Evolutionary conservation across 2,329 filamentous ascomycete genomes (phyloP).

Genomic region (Reticulascus tulasneorum): DNA sequence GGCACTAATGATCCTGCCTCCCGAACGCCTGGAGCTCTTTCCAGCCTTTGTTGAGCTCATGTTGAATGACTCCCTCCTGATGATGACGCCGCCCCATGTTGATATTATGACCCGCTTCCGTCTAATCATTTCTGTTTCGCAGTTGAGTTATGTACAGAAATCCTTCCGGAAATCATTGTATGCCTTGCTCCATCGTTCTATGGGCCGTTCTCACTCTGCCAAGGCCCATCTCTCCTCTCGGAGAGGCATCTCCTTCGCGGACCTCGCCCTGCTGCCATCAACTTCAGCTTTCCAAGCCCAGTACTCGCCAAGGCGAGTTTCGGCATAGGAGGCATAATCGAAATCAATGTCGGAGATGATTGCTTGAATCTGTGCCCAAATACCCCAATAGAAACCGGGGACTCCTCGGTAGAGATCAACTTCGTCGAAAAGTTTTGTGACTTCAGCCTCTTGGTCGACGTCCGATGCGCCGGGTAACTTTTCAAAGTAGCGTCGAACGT

Average conservation of each 20-base stretch:
- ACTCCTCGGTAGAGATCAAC: constrained; percentile 85
- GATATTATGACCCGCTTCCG: constrained; percentile 15
- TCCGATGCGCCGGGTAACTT: constrained; percentile 39
- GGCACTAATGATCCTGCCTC: constrained; percentile 1
- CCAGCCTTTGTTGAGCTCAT: constrained; percentile 24
- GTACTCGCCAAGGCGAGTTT: constrained; percentile 82
- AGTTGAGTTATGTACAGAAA: constrained; percentile 17
- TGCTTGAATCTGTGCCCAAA: constrained; percentile 94
- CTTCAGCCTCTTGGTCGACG: constrained; percentile 56
- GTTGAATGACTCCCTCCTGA: too few relatives aligned
- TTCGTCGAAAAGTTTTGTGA: constrained; percentile 68
- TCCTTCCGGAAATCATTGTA: constrained; percentile 7
- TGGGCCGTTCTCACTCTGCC: constrained; percentile 22
- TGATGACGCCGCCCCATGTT: constrained; percentile 16
- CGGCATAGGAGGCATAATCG: constrained; percentile 90
- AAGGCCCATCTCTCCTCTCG: constrained; percentile 79
- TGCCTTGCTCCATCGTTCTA: not conserved
- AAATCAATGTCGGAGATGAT: constrained; percentile 95
- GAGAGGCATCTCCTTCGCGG: constrained; percentile 60
- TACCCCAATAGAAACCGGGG: constrained; percentile 87
- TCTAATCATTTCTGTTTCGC: constrained; percentile 15
- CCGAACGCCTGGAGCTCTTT: constrained; percentile 11
- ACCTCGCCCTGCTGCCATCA: constrained; percentile 53
- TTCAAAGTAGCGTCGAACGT: constrained; percentile 70
- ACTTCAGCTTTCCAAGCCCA: constrained; percentile 82